phyloP scores from a whole-genome alignment of 2,329 filamentous ascomycete species.

The Aspergillus phoenicis region DNA sequence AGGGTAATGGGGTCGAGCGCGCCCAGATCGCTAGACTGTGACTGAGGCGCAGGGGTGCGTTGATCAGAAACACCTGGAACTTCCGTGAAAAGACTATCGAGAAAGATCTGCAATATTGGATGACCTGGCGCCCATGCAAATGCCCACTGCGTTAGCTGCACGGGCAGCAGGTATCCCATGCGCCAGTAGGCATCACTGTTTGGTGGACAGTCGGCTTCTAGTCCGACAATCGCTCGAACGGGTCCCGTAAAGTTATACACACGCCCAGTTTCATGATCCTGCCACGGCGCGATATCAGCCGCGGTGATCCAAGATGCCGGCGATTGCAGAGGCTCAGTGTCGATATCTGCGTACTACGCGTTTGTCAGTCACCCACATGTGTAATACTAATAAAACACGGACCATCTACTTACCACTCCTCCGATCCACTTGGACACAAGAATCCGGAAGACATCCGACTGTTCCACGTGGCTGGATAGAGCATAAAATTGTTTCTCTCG shows the following conservation, averaged over 20 bases:
- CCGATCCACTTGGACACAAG: slow-evolving; percentile 35
- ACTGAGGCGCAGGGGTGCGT: not conserved
- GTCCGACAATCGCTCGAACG: slow-evolving; percentile 32
- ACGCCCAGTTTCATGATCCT: slow-evolving; percentile 25
- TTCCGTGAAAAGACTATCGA: slow-evolving; percentile 23
- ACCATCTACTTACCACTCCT: slow-evolving; percentile 15
- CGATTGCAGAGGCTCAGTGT: slow-evolving; percentile 32
- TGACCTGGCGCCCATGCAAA: slow-evolving; percentile 32
- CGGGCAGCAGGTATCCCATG: slow-evolving; percentile 37
- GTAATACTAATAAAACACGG: not conserved
- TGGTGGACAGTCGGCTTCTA: slow-evolving; percentile 35
- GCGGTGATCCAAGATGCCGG: slow-evolving; percentile 31
- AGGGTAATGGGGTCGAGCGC: slow-evolving; percentile 32
- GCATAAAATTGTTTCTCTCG: slow-evolving; percentile 25
- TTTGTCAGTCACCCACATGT: not conserved
- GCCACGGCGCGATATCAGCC: slow-evolving; percentile 31
- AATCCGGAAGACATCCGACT: slow-evolving; percentile 36
- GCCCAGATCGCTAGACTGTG: slow-evolving; percentile 20
- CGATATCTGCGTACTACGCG: slow-evolving; percentile 36
- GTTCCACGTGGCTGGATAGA: slow-evolving; percentile 32
- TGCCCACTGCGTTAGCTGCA: slow-evolving; percentile 39
- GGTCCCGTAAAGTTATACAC: slow-evolving; percentile 24
- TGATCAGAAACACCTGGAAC: no score
- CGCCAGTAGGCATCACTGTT: slow-evolving; percentile 35
- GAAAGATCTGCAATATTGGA: slow-evolving; percentile 31